A percentile compares a stretch with the other conserved stretches of the same genome.
These are phyloP conservation scores for Tieghemostelium lacteum DNA, from an alignment of 78 protist species.

Conservation along the genomic window DNA sequence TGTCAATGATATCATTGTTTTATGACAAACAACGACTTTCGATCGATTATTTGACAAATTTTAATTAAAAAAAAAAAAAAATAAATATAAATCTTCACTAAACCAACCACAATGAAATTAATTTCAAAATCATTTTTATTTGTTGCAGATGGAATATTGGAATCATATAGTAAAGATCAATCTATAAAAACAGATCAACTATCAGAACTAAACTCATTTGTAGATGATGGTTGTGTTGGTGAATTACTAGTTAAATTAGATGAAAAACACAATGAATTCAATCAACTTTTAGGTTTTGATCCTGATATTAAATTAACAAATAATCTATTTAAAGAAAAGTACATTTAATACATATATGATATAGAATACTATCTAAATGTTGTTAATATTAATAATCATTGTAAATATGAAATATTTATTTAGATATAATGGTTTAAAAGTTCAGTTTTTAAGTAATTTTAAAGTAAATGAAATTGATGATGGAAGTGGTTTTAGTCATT, in stretches of 20 bases:
- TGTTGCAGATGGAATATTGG: conserved; percentile 39
- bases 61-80: too few species aligned
- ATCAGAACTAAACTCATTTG: not conserved
- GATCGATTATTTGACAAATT: too few species aligned
- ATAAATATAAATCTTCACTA: too few species aligned
- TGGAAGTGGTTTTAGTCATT: not conserved
- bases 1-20: too few species aligned
- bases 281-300: conserved; percentile 63
- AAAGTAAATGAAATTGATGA: conserved; percentile 4
- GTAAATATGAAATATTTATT: too few species aligned
- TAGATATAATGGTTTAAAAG: conserved; percentile 35
- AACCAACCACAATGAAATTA: too few species aligned
- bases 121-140: too few species aligned
- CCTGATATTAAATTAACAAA: not conserved
- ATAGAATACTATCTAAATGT: too few species aligned
- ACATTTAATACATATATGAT: not conserved
- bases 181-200: not conserved
- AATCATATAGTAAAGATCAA: conserved; percentile 2
- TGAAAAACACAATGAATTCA: not conserved
- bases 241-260: conserved; percentile 3
- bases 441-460: conserved; percentile 14
- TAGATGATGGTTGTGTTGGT: conserved; percentile 74
- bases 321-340: conserved; percentile 36
- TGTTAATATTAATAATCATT: too few species aligned
- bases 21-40: too few species aligned